These are phyloP conservation scores for Monilinia fructicola DNA, from an alignment of 2,329 filamentous ascomycete genomes.

Conservation along the genomic window DNA sequence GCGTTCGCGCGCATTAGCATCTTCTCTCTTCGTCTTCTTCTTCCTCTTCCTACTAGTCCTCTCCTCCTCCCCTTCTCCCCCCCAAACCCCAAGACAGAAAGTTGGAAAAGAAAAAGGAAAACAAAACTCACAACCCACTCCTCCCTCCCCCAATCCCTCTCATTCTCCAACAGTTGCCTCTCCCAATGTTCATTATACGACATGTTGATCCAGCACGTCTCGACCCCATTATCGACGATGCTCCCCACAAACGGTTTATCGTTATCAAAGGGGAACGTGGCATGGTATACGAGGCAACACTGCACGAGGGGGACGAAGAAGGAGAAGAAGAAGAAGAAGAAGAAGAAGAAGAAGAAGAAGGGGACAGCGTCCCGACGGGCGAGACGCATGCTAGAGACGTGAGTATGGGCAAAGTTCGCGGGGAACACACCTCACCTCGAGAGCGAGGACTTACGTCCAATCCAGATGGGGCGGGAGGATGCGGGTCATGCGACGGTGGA, in stretches of 20 bases:
- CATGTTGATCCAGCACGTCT: conserved; percentile 28
- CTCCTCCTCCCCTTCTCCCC: neutral
- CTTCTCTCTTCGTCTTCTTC: too few species aligned
- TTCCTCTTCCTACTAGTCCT: neutral
- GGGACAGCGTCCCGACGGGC: neutral
- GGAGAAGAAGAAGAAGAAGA: neutral
- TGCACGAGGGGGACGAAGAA: neutral
- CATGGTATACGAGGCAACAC: conserved; percentile 29
- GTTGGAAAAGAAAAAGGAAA: neutral
- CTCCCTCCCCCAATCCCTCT: conserved; percentile 4
- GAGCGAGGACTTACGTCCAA: too few species aligned
- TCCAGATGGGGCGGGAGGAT: neutral
- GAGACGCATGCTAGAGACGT: neutral
- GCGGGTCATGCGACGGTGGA: too few species aligned
- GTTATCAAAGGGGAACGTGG: conserved; percentile 24
- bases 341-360: neutral
- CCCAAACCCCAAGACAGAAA: neutral
- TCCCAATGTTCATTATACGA: conserved; percentile 25
- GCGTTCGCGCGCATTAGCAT: neutral
- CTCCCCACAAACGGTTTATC: conserved; percentile 26
- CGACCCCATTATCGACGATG: conserved; percentile 27
- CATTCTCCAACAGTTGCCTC: conserved; percentile 15
- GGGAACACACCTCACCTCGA: neutral
- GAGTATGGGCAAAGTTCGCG: too few species aligned
- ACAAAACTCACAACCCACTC: conserved; percentile 13